A percentile compares a stretch with the other conserved stretches of the same genome.
Conservation (phyloP, 2,329 filamentous ascomycete species). For the Colletotrichum chlorophyti region DNA sequence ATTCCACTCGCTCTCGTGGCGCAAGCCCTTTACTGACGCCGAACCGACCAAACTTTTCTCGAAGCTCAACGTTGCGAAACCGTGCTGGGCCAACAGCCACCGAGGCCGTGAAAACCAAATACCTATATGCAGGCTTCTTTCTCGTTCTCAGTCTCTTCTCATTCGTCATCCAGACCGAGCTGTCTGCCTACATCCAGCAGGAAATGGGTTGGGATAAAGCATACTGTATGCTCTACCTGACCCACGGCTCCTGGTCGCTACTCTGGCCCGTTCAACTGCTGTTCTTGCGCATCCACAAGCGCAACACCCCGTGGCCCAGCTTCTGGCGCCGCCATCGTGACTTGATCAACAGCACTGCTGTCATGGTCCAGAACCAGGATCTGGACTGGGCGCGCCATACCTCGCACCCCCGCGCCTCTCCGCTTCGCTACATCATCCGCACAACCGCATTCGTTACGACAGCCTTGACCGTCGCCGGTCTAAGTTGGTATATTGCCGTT, state of each 20-base stretch:
- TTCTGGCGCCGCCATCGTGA: slow-evolving; percentile 78
- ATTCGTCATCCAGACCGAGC: slow-evolving; percentile 95
- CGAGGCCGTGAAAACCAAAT: slow-evolving; percentile 74
- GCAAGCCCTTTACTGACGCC: slow-evolving; percentile 27
- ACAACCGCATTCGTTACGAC: slow-evolving; percentile 85
- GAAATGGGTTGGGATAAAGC: slow-evolving; percentile 94
- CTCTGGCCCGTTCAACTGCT: slow-evolving; percentile 87
- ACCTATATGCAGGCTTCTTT: slow-evolving; percentile 86
- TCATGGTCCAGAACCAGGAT: slow-evolving; percentile 86
- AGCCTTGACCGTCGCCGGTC: slow-evolving; percentile 86
- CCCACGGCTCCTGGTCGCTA: slow-evolving; percentile 90
- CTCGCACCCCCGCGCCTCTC: slow-evolving; percentile 45
- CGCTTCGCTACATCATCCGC: slow-evolving; percentile 74
- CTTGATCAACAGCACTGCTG: slow-evolving; percentile 60
- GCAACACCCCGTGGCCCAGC: slow-evolving; percentile 76
- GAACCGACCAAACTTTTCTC: slow-evolving; percentile 38
- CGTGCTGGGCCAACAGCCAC: slow-evolving; percentile 58
- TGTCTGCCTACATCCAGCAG: slow-evolving; percentile 93
- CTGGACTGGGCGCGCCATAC: slow-evolving; percentile 65
- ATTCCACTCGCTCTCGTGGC: slow-evolving; percentile 24
- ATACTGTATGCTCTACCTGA: slow-evolving; percentile 99
- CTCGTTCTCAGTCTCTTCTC: slow-evolving; percentile 82
- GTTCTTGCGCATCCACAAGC: slow-evolving; percentile 80
- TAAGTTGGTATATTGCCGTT: slow-evolving; percentile 96
- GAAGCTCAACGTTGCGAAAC: slow-evolving; percentile 76